phyloP scores from a whole-genome alignment of 352 stramenopile genomes.

The Phytopythium oedochilum region DNA sequence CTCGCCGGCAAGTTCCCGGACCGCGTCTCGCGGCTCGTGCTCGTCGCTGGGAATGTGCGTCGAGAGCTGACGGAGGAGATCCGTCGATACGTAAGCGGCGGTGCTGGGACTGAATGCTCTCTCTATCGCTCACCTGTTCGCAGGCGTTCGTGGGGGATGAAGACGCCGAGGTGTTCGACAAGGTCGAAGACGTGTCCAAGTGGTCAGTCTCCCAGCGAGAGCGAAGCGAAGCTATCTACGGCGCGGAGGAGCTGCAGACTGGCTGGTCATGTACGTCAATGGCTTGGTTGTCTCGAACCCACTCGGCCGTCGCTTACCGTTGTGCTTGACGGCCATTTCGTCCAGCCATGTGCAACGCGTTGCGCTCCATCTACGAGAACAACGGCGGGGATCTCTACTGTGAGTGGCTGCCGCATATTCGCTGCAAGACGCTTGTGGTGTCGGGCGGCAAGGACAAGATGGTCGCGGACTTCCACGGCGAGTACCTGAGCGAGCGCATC shows the following conservation, averaged over 20 bases:
- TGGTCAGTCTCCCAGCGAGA: constrained; percentile 50
- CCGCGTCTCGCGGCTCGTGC: constrained; percentile 59
- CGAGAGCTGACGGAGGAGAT: too few species aligned
- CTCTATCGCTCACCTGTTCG: too few species aligned
- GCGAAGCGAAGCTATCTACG: constrained; percentile 47
- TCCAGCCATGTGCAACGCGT: constrained; percentile 10
- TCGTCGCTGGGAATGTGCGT: constrained; percentile 81
- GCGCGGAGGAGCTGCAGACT: constrained; percentile 39
- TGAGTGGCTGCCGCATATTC: constrained; percentile 53
- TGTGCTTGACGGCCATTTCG: too few species aligned
- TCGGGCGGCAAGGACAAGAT: constrained; percentile 54
- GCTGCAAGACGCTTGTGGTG: constrained; percentile 84
- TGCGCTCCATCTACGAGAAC: constrained; percentile 44
- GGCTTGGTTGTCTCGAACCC: too few species aligned
- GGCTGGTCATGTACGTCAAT: constrained; percentile 50
- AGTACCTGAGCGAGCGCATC: constrained; percentile 86
- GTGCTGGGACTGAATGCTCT: too few species aligned
- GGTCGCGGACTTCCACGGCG: constrained; percentile 61
- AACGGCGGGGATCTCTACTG: constrained; percentile 69
- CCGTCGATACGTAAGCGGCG: too few species aligned
- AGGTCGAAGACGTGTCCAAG: constrained; percentile 39
- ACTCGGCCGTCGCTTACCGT: too few species aligned
- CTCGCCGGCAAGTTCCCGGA: constrained; percentile 65
- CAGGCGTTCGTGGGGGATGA: constrained; percentile 75
- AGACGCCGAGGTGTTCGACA: constrained; percentile 55